phyloP scores from a whole-genome alignment of 495 filamentous ascomycete species.

The Elasticomyces elasticus region DNA sequence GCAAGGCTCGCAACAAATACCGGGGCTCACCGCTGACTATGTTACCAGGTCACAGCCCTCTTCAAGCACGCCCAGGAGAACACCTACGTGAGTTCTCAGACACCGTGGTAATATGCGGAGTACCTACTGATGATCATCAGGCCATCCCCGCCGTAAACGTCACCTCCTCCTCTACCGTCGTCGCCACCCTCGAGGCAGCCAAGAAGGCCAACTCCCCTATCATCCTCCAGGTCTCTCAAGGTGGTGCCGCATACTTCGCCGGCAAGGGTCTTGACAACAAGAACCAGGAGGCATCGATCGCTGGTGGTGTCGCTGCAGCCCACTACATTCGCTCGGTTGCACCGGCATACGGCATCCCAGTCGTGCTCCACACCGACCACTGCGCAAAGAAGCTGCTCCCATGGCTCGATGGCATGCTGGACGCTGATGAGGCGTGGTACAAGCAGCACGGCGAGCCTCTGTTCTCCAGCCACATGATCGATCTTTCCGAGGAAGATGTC shows the following conservation, averaged over 20 bases:
- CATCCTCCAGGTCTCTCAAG: slow-evolving; percentile 85
- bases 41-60: slow-evolving; percentile 33
- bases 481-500: slow-evolving; percentile 79
- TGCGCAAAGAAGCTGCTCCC: slow-evolving; percentile 39
- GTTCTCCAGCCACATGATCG: slow-evolving; percentile 96
- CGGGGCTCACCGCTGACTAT: slow-evolving; percentile 21
- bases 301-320: slow-evolving; percentile 76
- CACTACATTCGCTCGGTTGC: slow-evolving; percentile 89
- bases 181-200: slow-evolving; percentile 85
- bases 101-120: neutral
- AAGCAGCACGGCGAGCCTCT: slow-evolving; percentile 85
- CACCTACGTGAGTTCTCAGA: slow-evolving; percentile 38
- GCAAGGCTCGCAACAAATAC: neutral
- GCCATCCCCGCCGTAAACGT: slow-evolving; percentile 94
- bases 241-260: slow-evolving; percentile 88
- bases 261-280: slow-evolving; percentile 86
- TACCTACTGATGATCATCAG: neutral
- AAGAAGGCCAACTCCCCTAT: slow-evolving; percentile 78
- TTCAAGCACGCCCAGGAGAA: slow-evolving; percentile 81
- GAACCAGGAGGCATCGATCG: slow-evolving; percentile 79
- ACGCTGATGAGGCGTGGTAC: slow-evolving; percentile 85
- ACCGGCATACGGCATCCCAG: slow-evolving; percentile 78
- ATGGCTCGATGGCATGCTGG: slow-evolving; percentile 94
- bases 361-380: slow-evolving; percentile 77
- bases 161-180: slow-evolving; percentile 82